Conservation (phyloP, 352 stramenopile species). For the Plasmopara muralis region DNA sequence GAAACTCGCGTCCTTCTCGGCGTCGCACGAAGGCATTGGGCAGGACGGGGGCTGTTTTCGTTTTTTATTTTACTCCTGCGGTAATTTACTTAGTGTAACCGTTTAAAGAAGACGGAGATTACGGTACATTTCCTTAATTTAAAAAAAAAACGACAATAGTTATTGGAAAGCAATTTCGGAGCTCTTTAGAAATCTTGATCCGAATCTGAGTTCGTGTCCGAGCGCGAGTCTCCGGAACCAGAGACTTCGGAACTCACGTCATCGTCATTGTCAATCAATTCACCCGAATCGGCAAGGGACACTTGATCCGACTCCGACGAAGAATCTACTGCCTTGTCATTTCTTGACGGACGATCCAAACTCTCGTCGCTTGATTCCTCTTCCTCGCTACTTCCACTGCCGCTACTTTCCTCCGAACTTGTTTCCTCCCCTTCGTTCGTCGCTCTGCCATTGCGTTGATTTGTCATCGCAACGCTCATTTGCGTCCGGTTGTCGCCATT, state of each 20-base stretch:
- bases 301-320: slow-evolving; percentile 73
- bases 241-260: slow-evolving; percentile 38
- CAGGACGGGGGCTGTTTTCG: neutral
- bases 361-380: slow-evolving; percentile 56
- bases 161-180: neutral
- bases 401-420: slow-evolving; percentile 32
- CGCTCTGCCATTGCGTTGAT: slow-evolving; percentile 38
- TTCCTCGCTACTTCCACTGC: slow-evolving; percentile 31
- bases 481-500: slow-evolving; percentile 30
- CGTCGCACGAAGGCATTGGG: neutral
- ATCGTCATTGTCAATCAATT: slow-evolving; percentile 83
- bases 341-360: slow-evolving; percentile 5
- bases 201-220: slow-evolving; percentile 74
- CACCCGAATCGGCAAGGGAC: slow-evolving; percentile 71
- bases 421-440: slow-evolving; percentile 26
- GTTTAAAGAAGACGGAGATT: too few species aligned
- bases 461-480: slow-evolving; percentile 22
- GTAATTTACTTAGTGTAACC: too few species aligned
- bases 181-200: slow-evolving; percentile 66
- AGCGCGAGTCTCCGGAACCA: slow-evolving; percentile 25
- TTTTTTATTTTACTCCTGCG: too few species aligned
- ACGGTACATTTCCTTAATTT: too few species aligned
- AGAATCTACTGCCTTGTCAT: slow-evolving; percentile 3
- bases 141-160: neutral
- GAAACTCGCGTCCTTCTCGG: slow-evolving; percentile 19